Conservation (phyloP, 2,329 filamentous ascomycete genomes). For the Furcasterigmium sp. region DNA sequence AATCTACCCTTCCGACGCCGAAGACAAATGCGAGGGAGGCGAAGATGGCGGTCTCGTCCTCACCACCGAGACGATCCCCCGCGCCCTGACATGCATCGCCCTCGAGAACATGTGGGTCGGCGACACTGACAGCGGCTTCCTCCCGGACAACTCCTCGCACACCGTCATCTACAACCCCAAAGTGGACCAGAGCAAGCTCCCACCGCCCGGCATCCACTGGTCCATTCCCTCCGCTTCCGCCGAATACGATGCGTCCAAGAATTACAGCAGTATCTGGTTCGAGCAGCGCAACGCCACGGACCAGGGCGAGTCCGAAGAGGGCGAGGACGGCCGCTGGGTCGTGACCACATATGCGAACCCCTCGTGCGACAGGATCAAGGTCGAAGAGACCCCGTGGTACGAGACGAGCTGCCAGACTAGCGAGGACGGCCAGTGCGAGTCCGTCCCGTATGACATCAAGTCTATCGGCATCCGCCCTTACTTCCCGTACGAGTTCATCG, state of each 20-base stretch:
- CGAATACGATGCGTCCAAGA: slow-evolving; percentile 9
- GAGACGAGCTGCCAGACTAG: slow-evolving; percentile 8
- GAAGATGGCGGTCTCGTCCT: neutral
- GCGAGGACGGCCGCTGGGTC: slow-evolving; percentile 9
- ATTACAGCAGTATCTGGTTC: slow-evolving; percentile 12
- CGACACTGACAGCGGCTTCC: neutral
- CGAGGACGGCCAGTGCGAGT: slow-evolving; percentile 7
- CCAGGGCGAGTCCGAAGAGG: slow-evolving; percentile 2
- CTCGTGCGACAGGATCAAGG: slow-evolving; percentile 6
- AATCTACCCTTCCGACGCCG: neutral
- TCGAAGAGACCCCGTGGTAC: slow-evolving; percentile 3
- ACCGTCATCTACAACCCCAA: neutral
- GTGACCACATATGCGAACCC: slow-evolving; percentile 10
- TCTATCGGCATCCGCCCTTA: slow-evolving; percentile 3
- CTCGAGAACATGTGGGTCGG: neutral
- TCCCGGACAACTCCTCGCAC: neutral
- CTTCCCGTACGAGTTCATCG: neutral
- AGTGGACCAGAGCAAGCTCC: neutral
- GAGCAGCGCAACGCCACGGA: slow-evolving; percentile 2
- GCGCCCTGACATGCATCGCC: neutral
- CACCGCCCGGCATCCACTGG: slow-evolving; percentile 9
- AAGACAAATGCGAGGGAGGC: neutral
- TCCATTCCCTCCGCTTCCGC: slow-evolving; percentile 7
- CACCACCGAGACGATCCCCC: neutral
- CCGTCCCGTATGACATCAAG: slow-evolving; percentile 1